phyloP scores from a whole-genome alignment of 2,329 filamentous ascomycete species.

The Thermoascus crustaceus region DNA sequence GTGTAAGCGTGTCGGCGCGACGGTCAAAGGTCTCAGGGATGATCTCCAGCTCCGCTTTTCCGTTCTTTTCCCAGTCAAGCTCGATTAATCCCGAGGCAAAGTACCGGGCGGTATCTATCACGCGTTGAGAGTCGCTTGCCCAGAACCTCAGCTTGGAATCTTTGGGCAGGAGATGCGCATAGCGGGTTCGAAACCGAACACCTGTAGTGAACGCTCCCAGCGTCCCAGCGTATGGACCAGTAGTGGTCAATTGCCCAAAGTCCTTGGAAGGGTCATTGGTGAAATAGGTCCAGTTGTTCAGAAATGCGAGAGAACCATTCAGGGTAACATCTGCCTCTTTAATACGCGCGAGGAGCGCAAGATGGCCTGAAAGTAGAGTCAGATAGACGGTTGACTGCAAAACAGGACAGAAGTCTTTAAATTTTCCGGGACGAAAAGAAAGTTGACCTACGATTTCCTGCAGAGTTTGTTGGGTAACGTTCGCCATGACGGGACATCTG shows the following conservation, averaged over 20 bases:
- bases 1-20: conserved; percentile 49
- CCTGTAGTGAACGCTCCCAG: conserved; percentile 48
- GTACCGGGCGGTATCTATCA: conserved; percentile 49
- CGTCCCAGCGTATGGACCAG: conserved; percentile 49
- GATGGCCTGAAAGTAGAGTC: conserved; percentile 30
- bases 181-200: conserved; percentile 46
- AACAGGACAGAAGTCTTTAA: conserved; percentile 3
- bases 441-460: conserved; percentile 40
- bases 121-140: conserved; percentile 47
- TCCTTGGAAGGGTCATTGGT: conserved; percentile 35
- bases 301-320: conserved; percentile 45
- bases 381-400: not conserved
- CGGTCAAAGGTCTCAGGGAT: conserved; percentile 46
- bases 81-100: conserved; percentile 51
- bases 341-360: conserved; percentile 42
- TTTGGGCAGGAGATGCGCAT: conserved; percentile 38
- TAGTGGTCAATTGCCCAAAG: conserved; percentile 48
- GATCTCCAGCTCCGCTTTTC: conserved; percentile 39
- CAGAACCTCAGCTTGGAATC: conserved; percentile 38
- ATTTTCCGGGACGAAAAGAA: not conserved
- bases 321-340: conserved; percentile 33
- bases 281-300: conserved; percentile 50
- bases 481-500: conserved; percentile 52
- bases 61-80: conserved; percentile 34
- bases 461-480: conserved; percentile 46